Evolutionary conservation across 345 rosid genomes (phyloP).

Genomic region (Camelina sativa): DNA sequence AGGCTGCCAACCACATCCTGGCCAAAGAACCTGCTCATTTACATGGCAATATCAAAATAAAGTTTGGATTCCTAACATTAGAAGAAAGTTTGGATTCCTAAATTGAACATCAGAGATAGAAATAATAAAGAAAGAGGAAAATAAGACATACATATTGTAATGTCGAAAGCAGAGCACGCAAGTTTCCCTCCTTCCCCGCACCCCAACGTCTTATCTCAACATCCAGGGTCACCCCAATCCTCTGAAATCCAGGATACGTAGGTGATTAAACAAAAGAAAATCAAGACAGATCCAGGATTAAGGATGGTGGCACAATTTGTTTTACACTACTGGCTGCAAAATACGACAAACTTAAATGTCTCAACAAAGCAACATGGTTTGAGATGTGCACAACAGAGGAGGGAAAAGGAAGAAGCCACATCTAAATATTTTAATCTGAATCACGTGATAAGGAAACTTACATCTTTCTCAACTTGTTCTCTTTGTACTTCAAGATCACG

Average conservation of each 20-base stretch:
- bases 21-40: slow-evolving; percentile 91
- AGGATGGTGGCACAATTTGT: background rate
- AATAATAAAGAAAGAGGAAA: background rate
- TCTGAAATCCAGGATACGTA: slow-evolving; percentile 53
- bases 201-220: slow-evolving; percentile 93
- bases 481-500: slow-evolving; percentile 90
- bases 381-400: slow-evolving; percentile 1
- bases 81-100: slow-evolving; percentile 1
- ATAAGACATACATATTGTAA: slow-evolving; percentile 77
- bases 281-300: background rate
- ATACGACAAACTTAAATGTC: background rate
- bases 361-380: background rate
- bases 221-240: slow-evolving; percentile 81
- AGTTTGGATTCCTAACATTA: slow-evolving; percentile 4
- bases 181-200: slow-evolving; percentile 90
- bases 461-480: slow-evolving; percentile 98
- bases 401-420: slow-evolving; percentile 23
- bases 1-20: slow-evolving; percentile 98
- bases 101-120: slow-evolving; percentile 12
- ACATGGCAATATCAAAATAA: slow-evolving; percentile 8
- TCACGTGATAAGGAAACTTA: slow-evolving; percentile 43
- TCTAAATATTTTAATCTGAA: no score
- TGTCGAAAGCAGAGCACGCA: slow-evolving; percentile 90
- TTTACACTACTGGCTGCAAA: no score
- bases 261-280: slow-evolving; percentile 29